Percentiles rank a stretch among this genome's conserved stretches.
Evolutionary conservation across 2,329 filamentous ascomycete species (phyloP).

Genomic region (Fonsecaea erecta): DNA sequence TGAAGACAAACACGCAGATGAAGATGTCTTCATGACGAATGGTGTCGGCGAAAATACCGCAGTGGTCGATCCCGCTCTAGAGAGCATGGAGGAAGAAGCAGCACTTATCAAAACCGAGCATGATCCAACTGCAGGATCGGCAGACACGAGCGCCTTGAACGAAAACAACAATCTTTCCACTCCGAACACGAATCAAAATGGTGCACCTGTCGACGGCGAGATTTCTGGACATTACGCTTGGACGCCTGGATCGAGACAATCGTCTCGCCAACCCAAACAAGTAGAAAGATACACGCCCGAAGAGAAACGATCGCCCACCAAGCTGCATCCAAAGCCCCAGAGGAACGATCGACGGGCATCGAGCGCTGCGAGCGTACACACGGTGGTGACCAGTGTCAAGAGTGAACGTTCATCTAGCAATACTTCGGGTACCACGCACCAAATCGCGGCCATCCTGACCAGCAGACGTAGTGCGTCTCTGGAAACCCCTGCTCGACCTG

Average conservation of each 20-base stretch:
- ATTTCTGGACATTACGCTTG: slow-evolving; percentile 38
- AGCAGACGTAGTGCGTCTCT: slow-evolving; percentile 22
- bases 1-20: background rate
- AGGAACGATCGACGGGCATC: slow-evolving; percentile 29
- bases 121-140: slow-evolving; percentile 4
- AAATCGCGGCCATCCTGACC: slow-evolving; percentile 20
- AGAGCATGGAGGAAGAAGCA: slow-evolving; percentile 2
- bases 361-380: slow-evolving; percentile 32
- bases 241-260: slow-evolving; percentile 51
- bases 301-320: slow-evolving; percentile 29
- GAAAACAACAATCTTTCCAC: slow-evolving; percentile 19
- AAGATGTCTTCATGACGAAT: background rate
- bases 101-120: slow-evolving; percentile 14
- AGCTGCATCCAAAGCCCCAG: slow-evolving; percentile 20
- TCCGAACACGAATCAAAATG: slow-evolving; percentile 17
- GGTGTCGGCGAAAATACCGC: background rate
- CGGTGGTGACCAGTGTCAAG: slow-evolving; percentile 27
- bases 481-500: slow-evolving; percentile 16
- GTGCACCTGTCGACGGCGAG: slow-evolving; percentile 23
- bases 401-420: slow-evolving; percentile 34
- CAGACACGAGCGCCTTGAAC: background rate
- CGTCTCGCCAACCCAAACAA: slow-evolving; percentile 51
- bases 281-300: slow-evolving; percentile 48
- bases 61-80: slow-evolving; percentile 26
- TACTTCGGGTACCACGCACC: slow-evolving; percentile 33